phyloP scores from a whole-genome alignment of 2,329 filamentous ascomycete species.

The Sarocladium brachiariae region DNA sequence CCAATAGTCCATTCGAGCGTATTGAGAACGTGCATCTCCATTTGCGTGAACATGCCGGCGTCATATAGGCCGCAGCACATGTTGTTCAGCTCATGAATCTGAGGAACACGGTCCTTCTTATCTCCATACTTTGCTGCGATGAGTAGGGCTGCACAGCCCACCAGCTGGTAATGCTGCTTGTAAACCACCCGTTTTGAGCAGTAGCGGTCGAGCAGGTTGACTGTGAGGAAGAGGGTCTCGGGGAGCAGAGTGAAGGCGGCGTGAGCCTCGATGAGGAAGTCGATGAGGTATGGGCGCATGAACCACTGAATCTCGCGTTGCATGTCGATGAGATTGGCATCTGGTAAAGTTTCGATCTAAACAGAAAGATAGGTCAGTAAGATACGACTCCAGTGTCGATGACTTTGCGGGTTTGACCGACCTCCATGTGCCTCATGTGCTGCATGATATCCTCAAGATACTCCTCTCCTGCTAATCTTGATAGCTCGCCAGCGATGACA shows the following conservation, averaged over 20 bases:
- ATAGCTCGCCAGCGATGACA: conserved; percentile 82
- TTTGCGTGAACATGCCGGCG: conserved; percentile 99
- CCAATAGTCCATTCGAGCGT: conserved; percentile 95
- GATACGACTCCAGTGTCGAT: too few relatives aligned
- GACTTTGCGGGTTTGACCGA: conserved; percentile 25
- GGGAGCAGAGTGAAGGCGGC: conserved; percentile 89
- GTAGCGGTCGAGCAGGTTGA: conserved; percentile 95
- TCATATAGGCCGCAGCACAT: conserved; percentile 99
- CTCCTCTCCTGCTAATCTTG: conserved; percentile 75
- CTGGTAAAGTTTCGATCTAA: conserved; percentile 77
- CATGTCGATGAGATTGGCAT: conserved; percentile 97
- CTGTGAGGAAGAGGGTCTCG: conserved; percentile 89
- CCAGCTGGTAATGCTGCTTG: conserved; percentile 97
- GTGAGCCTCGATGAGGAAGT: conserved; percentile 96
- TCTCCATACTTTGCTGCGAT: conserved; percentile 99
- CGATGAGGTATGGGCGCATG: conserved; percentile 96
- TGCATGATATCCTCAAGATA: conserved; percentile 91
- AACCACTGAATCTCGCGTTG: conserved; percentile 99
- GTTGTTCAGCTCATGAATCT: conserved; percentile 92
- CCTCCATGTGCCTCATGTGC: conserved; percentile 95
- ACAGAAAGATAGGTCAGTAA: conserved; percentile 18
- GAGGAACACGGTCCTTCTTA: conserved; percentile 97
- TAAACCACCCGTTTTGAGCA: conserved; percentile 97
- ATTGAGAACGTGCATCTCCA: conserved; percentile 99
- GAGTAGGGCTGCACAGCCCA: conserved; percentile 89